Conservation (phyloP, 1,139 yeast genomes). For the Sugiyamaella pinicola region DNA sequence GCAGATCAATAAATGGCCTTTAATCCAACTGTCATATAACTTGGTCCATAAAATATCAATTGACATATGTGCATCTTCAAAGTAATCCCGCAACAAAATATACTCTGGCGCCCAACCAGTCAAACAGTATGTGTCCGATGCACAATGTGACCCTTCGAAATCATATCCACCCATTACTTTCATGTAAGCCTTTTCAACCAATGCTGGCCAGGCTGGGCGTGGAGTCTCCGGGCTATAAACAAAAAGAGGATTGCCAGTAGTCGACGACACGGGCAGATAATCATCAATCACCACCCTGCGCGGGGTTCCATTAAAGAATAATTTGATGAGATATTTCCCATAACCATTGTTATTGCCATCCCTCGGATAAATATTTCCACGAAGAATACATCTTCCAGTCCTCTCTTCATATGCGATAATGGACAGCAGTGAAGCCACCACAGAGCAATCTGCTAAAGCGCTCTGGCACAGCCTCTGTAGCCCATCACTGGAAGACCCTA, state of each 20-base stretch:
- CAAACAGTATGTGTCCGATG: slow-evolving; percentile 66
- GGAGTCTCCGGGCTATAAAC: slow-evolving; percentile 9
- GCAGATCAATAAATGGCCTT: slow-evolving; percentile 54
- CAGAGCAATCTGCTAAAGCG: slow-evolving; percentile 69
- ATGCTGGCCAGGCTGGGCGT: slow-evolving; percentile 64
- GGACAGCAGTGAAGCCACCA: slow-evolving; percentile 66
- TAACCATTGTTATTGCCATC: slow-evolving; percentile 28
- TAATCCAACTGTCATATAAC: slow-evolving; percentile 39
- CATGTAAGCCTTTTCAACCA: slow-evolving; percentile 76
- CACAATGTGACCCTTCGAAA: slow-evolving; percentile 77
- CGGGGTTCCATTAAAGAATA: slow-evolving; percentile 61
- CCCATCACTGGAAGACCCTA: background rate
- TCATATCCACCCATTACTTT: slow-evolving; percentile 65
- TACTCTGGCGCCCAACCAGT: slow-evolving; percentile 80
- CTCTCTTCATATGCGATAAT: slow-evolving; percentile 38
- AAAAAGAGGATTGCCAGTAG: slow-evolving; percentile 17
- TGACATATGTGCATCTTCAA: slow-evolving; percentile 30
- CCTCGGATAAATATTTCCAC: slow-evolving; percentile 33
- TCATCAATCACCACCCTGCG: slow-evolving; percentile 57
- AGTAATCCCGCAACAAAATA: slow-evolving; percentile 41
- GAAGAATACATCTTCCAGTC: slow-evolving; percentile 28
- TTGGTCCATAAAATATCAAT: slow-evolving; percentile 44
- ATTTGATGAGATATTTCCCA: slow-evolving; percentile 46
- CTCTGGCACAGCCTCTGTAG: slow-evolving; percentile 48
- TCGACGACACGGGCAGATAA: slow-evolving; percentile 42